These are phyloP conservation scores for Blastocladiella emersonii DNA, from an alignment of 371 early-diverging fungal genomes.

Conservation along the genomic window DNA sequence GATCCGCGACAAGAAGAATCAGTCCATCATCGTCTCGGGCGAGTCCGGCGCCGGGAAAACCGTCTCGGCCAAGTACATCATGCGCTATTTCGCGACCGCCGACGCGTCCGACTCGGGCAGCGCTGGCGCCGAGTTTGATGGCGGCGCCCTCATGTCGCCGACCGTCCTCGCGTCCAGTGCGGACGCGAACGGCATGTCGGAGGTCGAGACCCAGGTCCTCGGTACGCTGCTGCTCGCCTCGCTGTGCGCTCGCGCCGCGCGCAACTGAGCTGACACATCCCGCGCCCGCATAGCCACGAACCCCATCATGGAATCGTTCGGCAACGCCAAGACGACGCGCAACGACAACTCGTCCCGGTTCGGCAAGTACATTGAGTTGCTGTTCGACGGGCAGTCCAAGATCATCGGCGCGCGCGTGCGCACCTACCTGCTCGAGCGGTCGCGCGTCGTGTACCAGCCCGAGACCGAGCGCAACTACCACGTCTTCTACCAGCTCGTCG, in stretches of 20 bases:
- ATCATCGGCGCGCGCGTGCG: slow-evolving; percentile 96
- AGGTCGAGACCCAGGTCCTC: slow-evolving; percentile 68
- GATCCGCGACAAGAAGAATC: slow-evolving; percentile 85
- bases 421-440: slow-evolving; percentile 96
- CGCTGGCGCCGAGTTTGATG: neutral
- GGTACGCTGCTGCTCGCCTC: slow-evolving; percentile 26
- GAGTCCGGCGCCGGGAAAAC: slow-evolving; percentile 99
- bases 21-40: slow-evolving; percentile 98
- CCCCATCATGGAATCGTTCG: slow-evolving; percentile 98
- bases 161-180: too few species aligned
- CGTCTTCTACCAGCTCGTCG: slow-evolving; percentile 94
- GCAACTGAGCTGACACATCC: too few species aligned
- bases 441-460: slow-evolving; percentile 88
- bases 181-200: slow-evolving; percentile 41
- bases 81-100: slow-evolving; percentile 36
- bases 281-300: slow-evolving; percentile 67
- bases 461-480: slow-evolving; percentile 94
- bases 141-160: slow-evolving; percentile 12
- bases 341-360: slow-evolving; percentile 99
- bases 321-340: slow-evolving; percentile 98
- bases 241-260: too few species aligned
- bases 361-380: slow-evolving; percentile 91
- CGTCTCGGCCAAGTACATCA: slow-evolving; percentile 98
- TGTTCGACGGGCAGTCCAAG: slow-evolving; percentile 23
- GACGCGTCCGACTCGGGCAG: slow-evolving; percentile 86